Conservation (phyloP, 1,284 basidiomycete genomes). For the Moesziomyces aphidis region DNA sequence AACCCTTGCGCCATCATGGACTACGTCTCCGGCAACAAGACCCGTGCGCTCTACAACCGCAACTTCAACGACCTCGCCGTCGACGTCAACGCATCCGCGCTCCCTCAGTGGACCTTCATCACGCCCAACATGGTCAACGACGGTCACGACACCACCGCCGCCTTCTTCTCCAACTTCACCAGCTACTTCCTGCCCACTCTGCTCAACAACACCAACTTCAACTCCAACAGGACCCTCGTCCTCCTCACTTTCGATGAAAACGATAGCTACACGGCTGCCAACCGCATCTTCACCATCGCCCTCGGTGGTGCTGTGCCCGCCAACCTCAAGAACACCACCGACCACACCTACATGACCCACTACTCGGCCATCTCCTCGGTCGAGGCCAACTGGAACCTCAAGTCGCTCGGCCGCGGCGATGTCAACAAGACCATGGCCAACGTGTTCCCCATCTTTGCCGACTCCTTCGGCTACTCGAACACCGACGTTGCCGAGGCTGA, state of each 20-base stretch:
- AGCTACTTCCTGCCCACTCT: constrained; percentile 74
- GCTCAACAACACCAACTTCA: constrained; percentile 71
- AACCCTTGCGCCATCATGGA: constrained; percentile 72
- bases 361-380: constrained; percentile 76
- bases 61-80: constrained; percentile 74
- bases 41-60: constrained; percentile 71
- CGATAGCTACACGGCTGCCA: constrained; percentile 69
- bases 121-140: constrained; percentile 77
- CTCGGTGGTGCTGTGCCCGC: constrained; percentile 50
- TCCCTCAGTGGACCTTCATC: constrained; percentile 76
- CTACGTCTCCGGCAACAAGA: constrained; percentile 71
- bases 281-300: constrained; percentile 58
- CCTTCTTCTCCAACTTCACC: constrained; percentile 72
- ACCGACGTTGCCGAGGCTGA: constrained; percentile 28
- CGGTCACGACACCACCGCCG: constrained; percentile 73
- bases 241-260: constrained; percentile 75
- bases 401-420: constrained; percentile 53
- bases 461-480: constrained; percentile 66
- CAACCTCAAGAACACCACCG: constrained; percentile 42
- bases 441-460: constrained; percentile 72
- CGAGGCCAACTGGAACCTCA: constrained; percentile 73
- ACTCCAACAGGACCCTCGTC: constrained; percentile 73
- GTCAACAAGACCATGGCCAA: constrained; percentile 69
- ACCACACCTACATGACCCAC: constrained; percentile 71
- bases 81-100: constrained; percentile 71